Evolutionary conservation across 2,329 filamentous ascomycete genomes (phyloP), one percentile per base, ranked within the genome.

Genomic region (Aspergillus ibericus): DNA sequence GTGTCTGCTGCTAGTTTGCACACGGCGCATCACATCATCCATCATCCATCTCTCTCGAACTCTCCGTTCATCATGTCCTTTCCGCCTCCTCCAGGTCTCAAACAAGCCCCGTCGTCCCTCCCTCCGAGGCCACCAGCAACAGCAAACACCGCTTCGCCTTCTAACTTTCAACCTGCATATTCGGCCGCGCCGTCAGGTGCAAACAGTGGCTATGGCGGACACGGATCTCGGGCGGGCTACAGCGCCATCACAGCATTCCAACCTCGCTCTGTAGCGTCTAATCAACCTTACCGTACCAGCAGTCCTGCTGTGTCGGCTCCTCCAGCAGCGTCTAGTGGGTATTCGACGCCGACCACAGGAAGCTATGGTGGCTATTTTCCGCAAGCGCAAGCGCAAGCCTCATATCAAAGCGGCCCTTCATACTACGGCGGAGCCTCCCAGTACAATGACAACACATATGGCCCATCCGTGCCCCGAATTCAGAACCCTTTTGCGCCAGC

Each of bases 51-150:
- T 68, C 60, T 69, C 63, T 71, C 71, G 77, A 72, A 69, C 72
- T 59, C 69, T 66, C 74, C 76, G 70, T 80, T 81, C 80, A 82
- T 81, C 80, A 93, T 93, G 91, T 88, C 90, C 79, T 91, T 91
- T 84, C 88, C 90, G 78, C 88, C 88, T 74, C 89, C 89, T 89
- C 89, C 91, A 91, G 90, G 90, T 83, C 80, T 85, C 62, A 78
- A 74, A 63, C 64, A 72, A 68, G 67, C 76, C 75, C 81, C 75
- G 71, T 84, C 73, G 70, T 91, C 89, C 67, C 88, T 96, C 38
- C 91, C 91, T 65, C 87, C 91, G 63, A 88, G 90, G 67, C 91
- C 91, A 61, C 90, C 91, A 42, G 84, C 87, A 53, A 81, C 86
- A 25, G 73, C 78, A 35, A 75, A 75, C 62, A 75, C 77, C 56